phyloP scores from a whole-genome alignment of 106 monocot genomes.

The Vanilla planifolia region DNA sequence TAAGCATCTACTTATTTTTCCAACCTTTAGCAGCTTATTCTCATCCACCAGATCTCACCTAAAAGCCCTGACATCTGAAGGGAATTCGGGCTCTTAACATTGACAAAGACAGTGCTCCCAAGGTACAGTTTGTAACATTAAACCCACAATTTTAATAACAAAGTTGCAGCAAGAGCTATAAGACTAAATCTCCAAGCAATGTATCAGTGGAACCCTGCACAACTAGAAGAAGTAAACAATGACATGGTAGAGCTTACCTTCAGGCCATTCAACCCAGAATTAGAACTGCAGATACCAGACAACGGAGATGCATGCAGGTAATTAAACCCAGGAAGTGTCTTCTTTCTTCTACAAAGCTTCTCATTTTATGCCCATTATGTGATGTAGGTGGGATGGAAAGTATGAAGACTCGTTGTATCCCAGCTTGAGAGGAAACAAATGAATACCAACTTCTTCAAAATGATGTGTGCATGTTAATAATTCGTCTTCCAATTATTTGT shows the following conservation, averaged over 20 bases:
- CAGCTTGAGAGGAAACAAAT: constrained; percentile 11
- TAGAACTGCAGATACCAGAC: constrained; percentile 41
- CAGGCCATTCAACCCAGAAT: constrained; percentile 45
- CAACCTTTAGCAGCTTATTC: not conserved
- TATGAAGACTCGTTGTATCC: constrained; percentile 55
- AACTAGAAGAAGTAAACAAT: constrained; percentile 32
- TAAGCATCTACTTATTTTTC: constrained; percentile 1
- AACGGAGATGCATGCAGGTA: constrained; percentile 48
- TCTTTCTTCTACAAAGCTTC: not conserved
- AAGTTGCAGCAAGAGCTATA: not conserved
- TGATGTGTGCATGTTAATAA: not conserved
- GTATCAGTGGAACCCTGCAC: constrained; percentile 49
- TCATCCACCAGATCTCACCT: not conserved
- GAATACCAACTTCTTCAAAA: not conserved
- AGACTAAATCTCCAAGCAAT: not conserved
- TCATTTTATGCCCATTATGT: not conserved
- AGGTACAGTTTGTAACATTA: no score
- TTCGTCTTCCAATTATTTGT: not conserved
- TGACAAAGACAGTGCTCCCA: constrained; percentile 89
- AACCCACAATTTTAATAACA: no score
- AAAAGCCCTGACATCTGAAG: constrained; percentile 15
- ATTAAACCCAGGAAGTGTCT: not conserved
- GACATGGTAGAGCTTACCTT: constrained; percentile 50
- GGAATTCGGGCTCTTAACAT: constrained; percentile 87
- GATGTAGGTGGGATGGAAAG: constrained; percentile 56